A percentile compares a stretch with the other conserved stretches of the same genome.
Evolutionary conservation across 768 basidiomycete species (phyloP).

Genomic region (Hemileccinum impolitum): DNA sequence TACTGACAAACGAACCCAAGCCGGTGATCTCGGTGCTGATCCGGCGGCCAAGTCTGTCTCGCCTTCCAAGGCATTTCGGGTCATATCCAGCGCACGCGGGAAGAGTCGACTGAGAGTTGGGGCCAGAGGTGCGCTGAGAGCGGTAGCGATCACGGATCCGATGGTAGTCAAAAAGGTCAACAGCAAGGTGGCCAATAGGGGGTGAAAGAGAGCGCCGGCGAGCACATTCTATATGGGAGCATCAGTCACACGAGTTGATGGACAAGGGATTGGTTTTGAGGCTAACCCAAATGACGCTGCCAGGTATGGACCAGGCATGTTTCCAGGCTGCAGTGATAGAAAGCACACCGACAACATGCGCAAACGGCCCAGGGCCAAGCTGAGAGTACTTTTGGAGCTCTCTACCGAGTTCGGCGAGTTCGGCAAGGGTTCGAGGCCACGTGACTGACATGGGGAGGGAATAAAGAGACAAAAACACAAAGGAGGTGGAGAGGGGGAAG

Average conservation of each 20-base stretch:
- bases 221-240: constrained; percentile 70
- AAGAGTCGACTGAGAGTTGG: constrained; percentile 79
- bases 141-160: constrained; percentile 79
- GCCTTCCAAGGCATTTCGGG: constrained; percentile 75
- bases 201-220: constrained; percentile 82
- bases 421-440: constrained; percentile 74
- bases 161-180: constrained; percentile 83
- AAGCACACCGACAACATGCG: constrained; percentile 81
- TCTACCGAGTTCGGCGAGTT: constrained; percentile 70
- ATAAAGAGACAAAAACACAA: constrained; percentile 44
- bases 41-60: constrained; percentile 46
- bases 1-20: constrained; percentile 86
- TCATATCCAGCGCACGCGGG: constrained; percentile 82
- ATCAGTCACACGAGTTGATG: constrained; percentile 15
- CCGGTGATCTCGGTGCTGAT: constrained; percentile 33
- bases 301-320: constrained; percentile 96
- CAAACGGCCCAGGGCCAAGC: constrained; percentile 57
- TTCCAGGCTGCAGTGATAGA: constrained; percentile 89
- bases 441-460: constrained; percentile 68
- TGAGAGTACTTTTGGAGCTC: constrained; percentile 79
- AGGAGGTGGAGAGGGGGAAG: constrained; percentile 63
- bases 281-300: constrained; percentile 86
- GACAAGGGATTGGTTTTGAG: neutral
- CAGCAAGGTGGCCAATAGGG: constrained; percentile 74
- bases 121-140: constrained; percentile 78